Conservation (phyloP, 192 early-diverging fungal species). For the Globomyces pollinis-pini region DNA sequence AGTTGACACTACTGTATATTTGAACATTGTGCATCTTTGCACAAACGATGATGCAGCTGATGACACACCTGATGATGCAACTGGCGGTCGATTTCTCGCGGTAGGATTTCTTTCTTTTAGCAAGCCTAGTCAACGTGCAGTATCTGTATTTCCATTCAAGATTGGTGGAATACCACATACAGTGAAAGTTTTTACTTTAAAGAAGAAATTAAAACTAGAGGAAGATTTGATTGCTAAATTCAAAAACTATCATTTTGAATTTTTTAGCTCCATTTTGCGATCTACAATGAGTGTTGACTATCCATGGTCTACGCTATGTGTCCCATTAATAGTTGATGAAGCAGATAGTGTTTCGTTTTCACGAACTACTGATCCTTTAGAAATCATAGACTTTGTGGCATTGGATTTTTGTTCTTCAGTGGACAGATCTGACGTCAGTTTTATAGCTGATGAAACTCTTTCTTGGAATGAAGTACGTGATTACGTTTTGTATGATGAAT, state of each 20-base stretch:
- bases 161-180: neutral
- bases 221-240: neutral
- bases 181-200: neutral
- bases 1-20: neutral
- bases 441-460: neutral
- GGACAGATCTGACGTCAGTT: neutral
- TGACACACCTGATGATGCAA: neutral
- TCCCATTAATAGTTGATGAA: neutral
- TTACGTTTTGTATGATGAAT: neutral
- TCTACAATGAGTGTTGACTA: neutral
- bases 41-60: neutral
- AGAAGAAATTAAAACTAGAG: neutral
- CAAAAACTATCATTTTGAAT: neutral
- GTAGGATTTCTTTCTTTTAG: conserved; percentile 1
- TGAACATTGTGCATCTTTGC: conserved; percentile 1
- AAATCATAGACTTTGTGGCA: neutral
- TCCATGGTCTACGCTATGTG: neutral
- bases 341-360: neutral
- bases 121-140: neutral
- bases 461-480: neutral
- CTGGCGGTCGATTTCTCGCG: neutral
- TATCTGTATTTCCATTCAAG: neutral
- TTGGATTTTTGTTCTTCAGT: neutral
- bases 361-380: neutral
- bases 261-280: neutral